Evolutionary conservation across 768 basidiomycete species (phyloP), one percentile per base, ranked within the genome.

Genomic region (Termitomyces sp.): DNA sequence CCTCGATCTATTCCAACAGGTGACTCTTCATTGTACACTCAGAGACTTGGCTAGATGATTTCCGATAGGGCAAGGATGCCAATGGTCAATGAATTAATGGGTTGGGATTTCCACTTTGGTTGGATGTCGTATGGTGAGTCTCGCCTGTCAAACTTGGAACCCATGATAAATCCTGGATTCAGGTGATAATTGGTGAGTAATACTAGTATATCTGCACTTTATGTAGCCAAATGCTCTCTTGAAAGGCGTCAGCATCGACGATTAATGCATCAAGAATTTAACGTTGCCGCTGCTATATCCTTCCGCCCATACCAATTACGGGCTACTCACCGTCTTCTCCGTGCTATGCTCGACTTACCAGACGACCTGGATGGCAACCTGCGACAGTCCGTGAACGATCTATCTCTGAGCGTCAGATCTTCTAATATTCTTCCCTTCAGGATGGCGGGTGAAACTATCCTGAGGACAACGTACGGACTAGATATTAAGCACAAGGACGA

Each of bases 381-480:
- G 5, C 50, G 59, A 39, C 54, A 62, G 63, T 64, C 7, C 0
- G 64, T 46, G 22, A 5, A 16, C n/a, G 16, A 34, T 14, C 13
- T 4, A 3, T 13, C 18, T 18, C 22, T 34, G 4, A 14, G 12
- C 5, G 14, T 0, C 1, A 3, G 0, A 13, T 42, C 29, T 37
- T 31, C 16, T 26, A 14, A n/a, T n/a, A n/a, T n/a, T n/a, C n/a
- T 13, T 32, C 5, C 12, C 8, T 41, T 39, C 39, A 63, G 62
- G 3, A 54, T 65, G 54, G 57, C 64, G 2, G 63, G 70, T 9
- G 69, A 66, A 13, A 64, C 70, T 2, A 70, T 71, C 5, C 59
- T 76, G 0, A 60, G 63, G n/a, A 61, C 72, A 20, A 68, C 65
- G 3, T 76, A 76, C 54, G 75, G 75, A 3, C 60, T 74, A 39